Percentiles rank a stretch among this genome's conserved stretches.
These are phyloP conservation scores for Mortierella sp. DNA, from an alignment of 371 early-diverging fungal genomes.

Conservation along the genomic window DNA sequence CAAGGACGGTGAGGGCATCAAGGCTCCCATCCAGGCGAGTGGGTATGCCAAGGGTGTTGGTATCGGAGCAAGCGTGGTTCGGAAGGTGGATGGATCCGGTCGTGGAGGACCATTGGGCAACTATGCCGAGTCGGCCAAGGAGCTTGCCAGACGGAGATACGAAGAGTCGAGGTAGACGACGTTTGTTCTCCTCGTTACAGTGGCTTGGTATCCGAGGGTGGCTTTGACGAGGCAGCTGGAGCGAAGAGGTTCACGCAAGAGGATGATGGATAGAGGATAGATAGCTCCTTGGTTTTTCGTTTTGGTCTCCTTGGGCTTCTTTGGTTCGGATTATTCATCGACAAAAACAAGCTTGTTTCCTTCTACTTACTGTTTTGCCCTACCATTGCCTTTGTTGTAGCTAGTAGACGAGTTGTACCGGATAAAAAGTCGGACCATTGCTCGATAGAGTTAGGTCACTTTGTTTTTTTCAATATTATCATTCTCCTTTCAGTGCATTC, in stretches of 20 bases:
- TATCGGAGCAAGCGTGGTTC: constrained; percentile 43
- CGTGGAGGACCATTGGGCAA: constrained; percentile 27
- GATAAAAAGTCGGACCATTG: neutral
- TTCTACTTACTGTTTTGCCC: neutral
- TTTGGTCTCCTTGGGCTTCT: neutral
- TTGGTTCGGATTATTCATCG: neutral
- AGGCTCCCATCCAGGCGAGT: constrained; percentile 57
- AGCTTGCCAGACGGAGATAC: constrained; percentile 53
- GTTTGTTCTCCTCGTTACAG: no score
- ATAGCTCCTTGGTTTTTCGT: constrained; percentile 1
- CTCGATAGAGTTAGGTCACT: neutral
- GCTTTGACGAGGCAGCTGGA: neutral
- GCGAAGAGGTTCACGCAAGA: neutral
- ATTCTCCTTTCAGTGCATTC: neutral
- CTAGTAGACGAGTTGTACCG: neutral
- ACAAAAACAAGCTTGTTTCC: neutral
- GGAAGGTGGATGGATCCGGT: constrained; percentile 29
- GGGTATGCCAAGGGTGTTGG: constrained; percentile 50
- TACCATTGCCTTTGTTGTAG: neutral
- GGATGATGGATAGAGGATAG: no score
- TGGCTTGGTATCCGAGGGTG: neutral
- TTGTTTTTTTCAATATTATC: neutral
- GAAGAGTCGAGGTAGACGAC: constrained; percentile 35
- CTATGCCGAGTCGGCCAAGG: constrained; percentile 52
- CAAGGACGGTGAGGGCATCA: constrained; percentile 56